Evolutionary conservation across 2,329 filamentous ascomycete genomes (phyloP).

Genomic region (Leptographium galeiforme): DNA sequence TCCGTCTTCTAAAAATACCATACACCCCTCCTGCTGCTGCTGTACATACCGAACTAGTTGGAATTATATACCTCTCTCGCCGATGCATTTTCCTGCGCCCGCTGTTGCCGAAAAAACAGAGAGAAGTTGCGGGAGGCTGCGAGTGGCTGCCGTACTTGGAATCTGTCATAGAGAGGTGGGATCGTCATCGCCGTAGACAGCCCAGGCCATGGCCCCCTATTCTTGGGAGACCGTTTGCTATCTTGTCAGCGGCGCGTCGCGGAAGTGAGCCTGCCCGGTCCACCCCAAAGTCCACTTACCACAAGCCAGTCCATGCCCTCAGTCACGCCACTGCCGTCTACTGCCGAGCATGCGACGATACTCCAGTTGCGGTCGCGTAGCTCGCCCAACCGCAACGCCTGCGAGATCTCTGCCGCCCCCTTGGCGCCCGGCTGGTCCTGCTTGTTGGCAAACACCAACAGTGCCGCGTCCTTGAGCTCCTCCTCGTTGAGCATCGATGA

Average conservation of each 20-base stretch:
- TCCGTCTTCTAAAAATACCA: neutral
- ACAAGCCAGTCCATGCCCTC: conserved; percentile 99
- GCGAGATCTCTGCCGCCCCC: conserved; percentile 90
- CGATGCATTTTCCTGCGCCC: neutral
- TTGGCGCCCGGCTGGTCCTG: conserved; percentile 96
- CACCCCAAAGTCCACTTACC: conserved; percentile 33
- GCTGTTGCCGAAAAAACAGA: neutral
- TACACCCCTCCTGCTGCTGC: neutral
- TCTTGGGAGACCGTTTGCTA: conserved; percentile 29
- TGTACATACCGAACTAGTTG: neutral
- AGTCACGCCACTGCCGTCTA: conserved; percentile 85
- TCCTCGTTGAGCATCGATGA: conserved; percentile 95
- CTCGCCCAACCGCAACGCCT: conserved; percentile 80
- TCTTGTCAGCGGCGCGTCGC: neutral
- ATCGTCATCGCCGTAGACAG: neutral
- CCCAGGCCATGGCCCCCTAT: conserved; percentile 12
- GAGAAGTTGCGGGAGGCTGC: too few species aligned
- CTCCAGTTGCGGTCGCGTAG: conserved; percentile 97
- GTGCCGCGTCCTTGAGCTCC: conserved; percentile 79
- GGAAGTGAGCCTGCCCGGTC: neutral
- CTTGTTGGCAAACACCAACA: conserved; percentile 97
- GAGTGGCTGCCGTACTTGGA: too few species aligned
- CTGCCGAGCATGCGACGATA: conserved; percentile 93
- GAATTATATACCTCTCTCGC: neutral
- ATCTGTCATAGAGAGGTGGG: neutral